Evolutionary conservation across 306 rosid genomes (phyloP).

Genomic region (Cucumis hystrix): DNA sequence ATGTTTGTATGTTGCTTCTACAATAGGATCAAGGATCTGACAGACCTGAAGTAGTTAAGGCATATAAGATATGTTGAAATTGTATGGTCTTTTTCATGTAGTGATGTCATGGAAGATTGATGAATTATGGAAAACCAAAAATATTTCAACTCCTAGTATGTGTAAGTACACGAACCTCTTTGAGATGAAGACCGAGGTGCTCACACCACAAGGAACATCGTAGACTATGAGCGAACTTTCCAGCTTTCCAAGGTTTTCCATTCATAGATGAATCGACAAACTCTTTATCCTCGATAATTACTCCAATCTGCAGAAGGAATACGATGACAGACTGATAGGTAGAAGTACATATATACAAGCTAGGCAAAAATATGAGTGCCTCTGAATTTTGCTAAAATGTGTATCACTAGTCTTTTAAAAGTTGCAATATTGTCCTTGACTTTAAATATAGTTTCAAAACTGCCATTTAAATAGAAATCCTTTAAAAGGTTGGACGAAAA

Average conservation of each 20-base stretch:
- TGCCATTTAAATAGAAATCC: no score
- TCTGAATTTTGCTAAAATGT: no score
- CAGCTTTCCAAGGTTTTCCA: constrained; percentile 36
- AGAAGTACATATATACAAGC: neutral
- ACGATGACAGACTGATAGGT: neutral
- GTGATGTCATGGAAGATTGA: neutral
- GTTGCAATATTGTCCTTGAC: no score
- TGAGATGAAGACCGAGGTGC: constrained; percentile 35
- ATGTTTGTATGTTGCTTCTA: constrained; percentile 33
- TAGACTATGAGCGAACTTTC: constrained; percentile 29
- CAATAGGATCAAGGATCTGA: constrained; percentile 38
- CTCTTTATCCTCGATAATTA: constrained; percentile 34
- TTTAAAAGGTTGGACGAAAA: no score
- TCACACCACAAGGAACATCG: constrained; percentile 40
- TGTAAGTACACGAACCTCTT: constrained; percentile 20
- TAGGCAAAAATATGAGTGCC: no score
- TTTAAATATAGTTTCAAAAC: no score
- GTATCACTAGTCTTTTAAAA: no score
- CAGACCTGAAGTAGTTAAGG: constrained; percentile 17
- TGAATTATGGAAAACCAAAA: neutral
- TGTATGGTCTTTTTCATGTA: neutral
- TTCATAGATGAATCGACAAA: constrained; percentile 34
- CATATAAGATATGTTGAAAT: neutral
- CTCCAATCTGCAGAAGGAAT: constrained; percentile 24
- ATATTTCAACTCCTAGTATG: neutral